Evolutionary conservation across 495 filamentous ascomycete species (phyloP).

Genomic region (Penicillium coprophilum): DNA sequence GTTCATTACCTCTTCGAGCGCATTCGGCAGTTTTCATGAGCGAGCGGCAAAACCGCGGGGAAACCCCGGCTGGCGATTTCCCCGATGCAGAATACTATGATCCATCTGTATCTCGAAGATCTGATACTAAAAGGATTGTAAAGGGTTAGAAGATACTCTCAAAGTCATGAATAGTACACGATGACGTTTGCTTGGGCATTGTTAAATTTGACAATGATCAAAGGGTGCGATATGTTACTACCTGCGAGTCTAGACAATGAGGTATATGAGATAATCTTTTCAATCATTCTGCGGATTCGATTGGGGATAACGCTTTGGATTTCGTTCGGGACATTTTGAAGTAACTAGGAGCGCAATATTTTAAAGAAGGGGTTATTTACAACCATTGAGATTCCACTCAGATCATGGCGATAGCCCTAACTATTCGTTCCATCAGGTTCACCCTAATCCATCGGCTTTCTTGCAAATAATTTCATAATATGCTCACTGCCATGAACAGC

Average conservation of each 20-base stretch:
- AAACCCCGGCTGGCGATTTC: slow-evolving; percentile 7
- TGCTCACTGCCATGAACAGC: slow-evolving; percentile 34
- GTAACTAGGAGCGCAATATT: too few relatives aligned
- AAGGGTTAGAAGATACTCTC: neutral
- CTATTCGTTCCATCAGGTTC: too few relatives aligned
- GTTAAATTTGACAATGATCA: neutral
- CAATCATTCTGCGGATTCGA: too few relatives aligned
- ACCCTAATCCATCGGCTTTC: neutral
- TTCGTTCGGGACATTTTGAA: too few relatives aligned
- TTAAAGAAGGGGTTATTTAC: too few relatives aligned
- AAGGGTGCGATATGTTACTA: too few relatives aligned
- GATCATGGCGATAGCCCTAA: too few relatives aligned
- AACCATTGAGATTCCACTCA: too few relatives aligned
- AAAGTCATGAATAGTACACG: neutral
- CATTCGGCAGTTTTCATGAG: slow-evolving; percentile 4
- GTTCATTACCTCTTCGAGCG: slow-evolving; percentile 9
- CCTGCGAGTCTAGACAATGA: too few relatives aligned
- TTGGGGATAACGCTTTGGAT: too few relatives aligned
- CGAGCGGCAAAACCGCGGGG: slow-evolving; percentile 10
- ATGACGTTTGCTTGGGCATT: neutral
- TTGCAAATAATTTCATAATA: slow-evolving; percentile 31
- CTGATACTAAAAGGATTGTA: neutral
- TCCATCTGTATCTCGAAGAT: too few relatives aligned
- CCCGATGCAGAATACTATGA: neutral
- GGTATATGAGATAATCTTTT: too few relatives aligned